phyloP scores from a whole-genome alignment of 108 stramenopile species.

The Nitzschia sp. region DNA sequence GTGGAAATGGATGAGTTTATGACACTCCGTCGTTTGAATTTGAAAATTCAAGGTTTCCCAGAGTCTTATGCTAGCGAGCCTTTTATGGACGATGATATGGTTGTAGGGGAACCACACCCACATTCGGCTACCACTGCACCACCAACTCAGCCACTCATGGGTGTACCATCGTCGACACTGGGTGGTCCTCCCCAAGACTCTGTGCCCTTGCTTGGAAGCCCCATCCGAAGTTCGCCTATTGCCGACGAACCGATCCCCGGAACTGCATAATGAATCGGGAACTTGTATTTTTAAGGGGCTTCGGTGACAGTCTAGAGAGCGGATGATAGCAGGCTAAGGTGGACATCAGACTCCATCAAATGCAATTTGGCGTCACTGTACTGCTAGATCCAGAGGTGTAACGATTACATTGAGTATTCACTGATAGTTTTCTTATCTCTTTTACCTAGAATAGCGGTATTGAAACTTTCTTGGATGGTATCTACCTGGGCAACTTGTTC shows the following conservation, averaged over 20 bases:
- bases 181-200: slow-evolving; percentile 15
- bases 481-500: no score
- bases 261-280: slow-evolving; percentile 9
- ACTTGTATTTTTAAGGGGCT: no score
- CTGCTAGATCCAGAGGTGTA: no score
- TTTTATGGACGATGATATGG: slow-evolving; percentile 43
- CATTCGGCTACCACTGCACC: slow-evolving; percentile 19
- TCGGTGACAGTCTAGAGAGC: no score
- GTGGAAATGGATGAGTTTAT: slow-evolving; percentile 92
- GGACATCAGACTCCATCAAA: no score
- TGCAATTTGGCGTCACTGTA: no score
- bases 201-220: slow-evolving; percentile 17
- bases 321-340: no score
- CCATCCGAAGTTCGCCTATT: slow-evolving; percentile 30
- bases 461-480: no score
- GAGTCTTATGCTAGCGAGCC: slow-evolving; percentile 83
- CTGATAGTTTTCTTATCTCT: no score
- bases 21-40: slow-evolving; percentile 80
- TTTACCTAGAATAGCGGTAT: no score
- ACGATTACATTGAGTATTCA: no score
- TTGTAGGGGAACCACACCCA: slow-evolving; percentile 39
- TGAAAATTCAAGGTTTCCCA: slow-evolving; percentile 87
- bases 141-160: slow-evolving; percentile 5
- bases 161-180: not conserved
- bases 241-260: slow-evolving; percentile 33